Percentiles rank a stretch among this genome's conserved stretches.
Evolutionary conservation across 2,329 filamentous ascomycete genomes (phyloP).

Genomic region (Alternaria hordeiaustralica): DNA sequence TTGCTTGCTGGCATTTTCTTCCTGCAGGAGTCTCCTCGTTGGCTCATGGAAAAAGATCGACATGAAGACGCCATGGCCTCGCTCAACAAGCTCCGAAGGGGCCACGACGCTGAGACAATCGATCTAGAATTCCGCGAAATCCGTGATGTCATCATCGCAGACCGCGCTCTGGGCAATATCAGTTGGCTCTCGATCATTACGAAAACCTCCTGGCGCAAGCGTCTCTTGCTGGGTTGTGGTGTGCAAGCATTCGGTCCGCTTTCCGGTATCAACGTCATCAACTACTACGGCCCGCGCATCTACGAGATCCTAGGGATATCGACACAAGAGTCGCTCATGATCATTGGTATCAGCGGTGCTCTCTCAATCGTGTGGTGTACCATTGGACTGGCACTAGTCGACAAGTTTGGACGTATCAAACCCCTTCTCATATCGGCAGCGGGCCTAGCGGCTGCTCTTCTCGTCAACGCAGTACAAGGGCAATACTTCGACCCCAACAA

Average conservation of each 20-base stretch:
- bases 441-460: conserved; percentile 46
- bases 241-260: conserved; percentile 59
- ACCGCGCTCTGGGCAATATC: conserved; percentile 39
- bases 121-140: conserved; percentile 33
- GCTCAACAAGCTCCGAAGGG: conserved; percentile 26
- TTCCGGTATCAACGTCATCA: conserved; percentile 56
- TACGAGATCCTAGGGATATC: conserved; percentile 55
- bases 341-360: conserved; percentile 59
- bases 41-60: conserved; percentile 63
- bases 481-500: conserved; percentile 47
- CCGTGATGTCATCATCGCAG: conserved; percentile 28
- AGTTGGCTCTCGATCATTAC: conserved; percentile 54
- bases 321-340: conserved; percentile 56
- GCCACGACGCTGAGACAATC: conserved; percentile 23
- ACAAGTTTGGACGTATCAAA: conserved; percentile 57
- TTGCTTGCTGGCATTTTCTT: conserved; percentile 57
- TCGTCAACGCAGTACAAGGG: conserved; percentile 50
- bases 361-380: conserved; percentile 58
- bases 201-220: conserved; percentile 53
- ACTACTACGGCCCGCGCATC: conserved; percentile 47
- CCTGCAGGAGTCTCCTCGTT: conserved; percentile 67
- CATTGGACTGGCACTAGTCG: conserved; percentile 53
- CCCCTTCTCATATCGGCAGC: conserved; percentile 55
- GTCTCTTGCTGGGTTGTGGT: conserved; percentile 56
- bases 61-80: conserved; percentile 53